These are phyloP conservation scores for Penicillium sp. DNA, from an alignment of 2,329 filamentous ascomycete species.

Conservation along the genomic window DNA sequence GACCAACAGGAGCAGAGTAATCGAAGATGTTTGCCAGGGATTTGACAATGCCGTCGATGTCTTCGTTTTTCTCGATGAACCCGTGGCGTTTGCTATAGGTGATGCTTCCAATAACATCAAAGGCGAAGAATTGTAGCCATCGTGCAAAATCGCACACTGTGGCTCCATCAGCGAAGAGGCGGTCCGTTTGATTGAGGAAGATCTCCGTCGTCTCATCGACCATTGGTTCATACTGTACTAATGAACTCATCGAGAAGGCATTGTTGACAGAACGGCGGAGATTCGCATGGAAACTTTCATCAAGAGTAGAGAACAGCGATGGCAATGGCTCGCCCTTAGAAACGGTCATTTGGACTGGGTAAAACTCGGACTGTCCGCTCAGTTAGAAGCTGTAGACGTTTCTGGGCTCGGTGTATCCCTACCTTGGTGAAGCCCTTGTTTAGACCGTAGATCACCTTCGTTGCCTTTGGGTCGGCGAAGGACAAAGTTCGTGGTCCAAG, in stretches of 20 bases:
- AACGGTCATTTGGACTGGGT: conserved; percentile 16
- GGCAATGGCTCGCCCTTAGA: conserved; percentile 14
- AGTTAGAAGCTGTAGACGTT: neutral
- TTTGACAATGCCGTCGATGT: conserved; percentile 69
- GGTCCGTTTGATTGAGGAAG: conserved; percentile 63
- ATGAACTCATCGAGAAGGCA: conserved; percentile 72
- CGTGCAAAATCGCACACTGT: conserved; percentile 20
- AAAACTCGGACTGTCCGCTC: conserved; percentile 12
- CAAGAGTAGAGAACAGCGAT: conserved; percentile 14
- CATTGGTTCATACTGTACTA: conserved; percentile 76
- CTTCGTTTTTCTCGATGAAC: conserved; percentile 71
- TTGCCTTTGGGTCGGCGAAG: conserved; percentile 69
- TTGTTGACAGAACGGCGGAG: conserved; percentile 72
- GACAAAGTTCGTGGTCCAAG: conserved; percentile 70
- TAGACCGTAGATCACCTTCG: conserved; percentile 66
- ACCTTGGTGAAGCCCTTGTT: conserved; percentile 81
- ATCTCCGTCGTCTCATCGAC: conserved; percentile 71
- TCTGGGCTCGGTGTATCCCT: neutral
- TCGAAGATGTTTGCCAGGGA: conserved; percentile 46
- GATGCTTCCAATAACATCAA: conserved; percentile 78
- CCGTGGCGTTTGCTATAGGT: conserved; percentile 75
- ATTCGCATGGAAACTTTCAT: conserved; percentile 71
- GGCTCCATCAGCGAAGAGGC: conserved; percentile 45
- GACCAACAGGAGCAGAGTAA: conserved; percentile 50
- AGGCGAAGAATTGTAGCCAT: conserved; percentile 79